A percentile compares a stretch with the other conserved stretches of the same genome.
Evolutionary conservation across 768 basidiomycete genomes (phyloP).

Genomic region (Pholiota conissans): DNA sequence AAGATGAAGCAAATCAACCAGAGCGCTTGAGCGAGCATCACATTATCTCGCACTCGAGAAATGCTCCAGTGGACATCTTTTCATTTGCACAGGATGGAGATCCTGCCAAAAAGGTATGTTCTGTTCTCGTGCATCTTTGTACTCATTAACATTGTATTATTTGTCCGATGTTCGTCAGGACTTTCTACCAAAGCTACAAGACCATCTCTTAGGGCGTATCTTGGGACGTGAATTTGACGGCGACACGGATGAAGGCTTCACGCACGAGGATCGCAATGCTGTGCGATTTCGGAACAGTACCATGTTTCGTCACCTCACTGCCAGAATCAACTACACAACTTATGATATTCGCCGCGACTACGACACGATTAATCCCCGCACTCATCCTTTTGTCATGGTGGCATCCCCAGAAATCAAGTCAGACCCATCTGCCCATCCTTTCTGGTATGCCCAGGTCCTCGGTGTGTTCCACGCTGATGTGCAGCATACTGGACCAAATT

Average conservation of each 20-base stretch:
- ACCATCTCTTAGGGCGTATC: conserved; percentile 33
- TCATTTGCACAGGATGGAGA: conserved; percentile 12
- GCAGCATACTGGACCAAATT: not conserved
- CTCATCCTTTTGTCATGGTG: not conserved
- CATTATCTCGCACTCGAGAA: conserved; percentile 18
- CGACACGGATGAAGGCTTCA: not conserved
- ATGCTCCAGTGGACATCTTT: conserved; percentile 18
- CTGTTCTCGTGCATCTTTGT: not conserved
- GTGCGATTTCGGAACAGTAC: not conserved
- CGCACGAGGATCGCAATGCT: not conserved
- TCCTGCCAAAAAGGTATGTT: conserved; percentile 22
- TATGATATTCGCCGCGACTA: not conserved
- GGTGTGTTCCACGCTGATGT: conserved; percentile 18
- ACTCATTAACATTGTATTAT: not conserved
- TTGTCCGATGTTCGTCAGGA: conserved; percentile 14
- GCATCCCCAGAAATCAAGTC: not conserved
- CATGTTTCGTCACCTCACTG: not conserved
- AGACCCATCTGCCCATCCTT: conserved; percentile 8
- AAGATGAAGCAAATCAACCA: not conserved
- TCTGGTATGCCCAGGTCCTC: conserved; percentile 18
- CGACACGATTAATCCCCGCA: not conserved
- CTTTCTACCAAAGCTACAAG: conserved; percentile 32
- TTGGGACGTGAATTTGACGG: conserved; percentile 8
- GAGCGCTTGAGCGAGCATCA: not conserved
- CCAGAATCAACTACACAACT: not conserved